Percentiles rank a stretch among this genome's conserved stretches.
Conservation (phyloP, 768 basidiomycete species). For the Termitomyces sp. region DNA sequence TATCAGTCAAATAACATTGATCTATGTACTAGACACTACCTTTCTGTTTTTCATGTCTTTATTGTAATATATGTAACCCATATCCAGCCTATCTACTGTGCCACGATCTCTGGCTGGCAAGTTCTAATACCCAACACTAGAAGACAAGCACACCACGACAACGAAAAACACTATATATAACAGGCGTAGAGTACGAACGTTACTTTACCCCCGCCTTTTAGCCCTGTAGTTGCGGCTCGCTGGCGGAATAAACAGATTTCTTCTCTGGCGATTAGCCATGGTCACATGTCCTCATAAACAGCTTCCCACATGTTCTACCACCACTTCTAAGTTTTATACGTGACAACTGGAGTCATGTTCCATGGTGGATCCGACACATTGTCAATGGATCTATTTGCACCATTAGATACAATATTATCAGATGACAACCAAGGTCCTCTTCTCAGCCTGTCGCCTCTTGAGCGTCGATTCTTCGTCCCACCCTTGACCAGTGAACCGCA, state of each 20-base stretch:
- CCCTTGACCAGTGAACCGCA: slow-evolving; percentile 66
- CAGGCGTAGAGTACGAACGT: too few relatives aligned
- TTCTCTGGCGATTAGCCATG: neutral
- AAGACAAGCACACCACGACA: too few relatives aligned
- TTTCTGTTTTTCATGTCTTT: neutral
- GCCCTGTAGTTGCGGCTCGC: too few relatives aligned
- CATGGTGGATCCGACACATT: neutral
- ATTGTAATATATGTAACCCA: neutral
- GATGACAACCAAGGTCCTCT: slow-evolving; percentile 21
- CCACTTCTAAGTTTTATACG: too few relatives aligned
- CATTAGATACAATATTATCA: slow-evolving; percentile 8
- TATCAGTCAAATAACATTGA: neutral
- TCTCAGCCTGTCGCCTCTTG: slow-evolving; percentile 23
- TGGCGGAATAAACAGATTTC: too few relatives aligned
- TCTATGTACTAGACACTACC: too few relatives aligned
- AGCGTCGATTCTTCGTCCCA: slow-evolving; percentile 56
- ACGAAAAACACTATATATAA: too few relatives aligned
- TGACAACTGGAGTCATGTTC: slow-evolving; percentile 1
- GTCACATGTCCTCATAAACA: neutral
- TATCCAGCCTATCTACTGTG: neutral
- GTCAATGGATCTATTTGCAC: neutral
- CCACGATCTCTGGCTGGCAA: too few relatives aligned
- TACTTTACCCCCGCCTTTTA: too few relatives aligned
- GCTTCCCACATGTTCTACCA: too few relatives aligned
- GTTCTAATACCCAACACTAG: too few relatives aligned